Evolutionary conservation across 495 filamentous ascomycete genomes (phyloP).

Genomic region (Neurospora sp.): DNA sequence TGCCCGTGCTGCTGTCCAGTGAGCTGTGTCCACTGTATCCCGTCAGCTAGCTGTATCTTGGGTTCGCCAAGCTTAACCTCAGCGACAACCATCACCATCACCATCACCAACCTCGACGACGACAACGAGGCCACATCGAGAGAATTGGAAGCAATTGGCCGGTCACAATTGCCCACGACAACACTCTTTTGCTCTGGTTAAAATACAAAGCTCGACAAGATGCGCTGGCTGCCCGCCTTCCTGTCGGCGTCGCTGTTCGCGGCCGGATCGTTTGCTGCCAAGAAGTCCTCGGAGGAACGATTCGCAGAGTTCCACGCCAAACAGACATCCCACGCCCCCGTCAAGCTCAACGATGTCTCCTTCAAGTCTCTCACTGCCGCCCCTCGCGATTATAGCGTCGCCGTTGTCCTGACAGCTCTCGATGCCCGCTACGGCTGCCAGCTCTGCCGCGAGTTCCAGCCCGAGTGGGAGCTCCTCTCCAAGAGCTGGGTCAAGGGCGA

Average conservation of each 20-base stretch:
- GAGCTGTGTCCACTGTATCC: not conserved
- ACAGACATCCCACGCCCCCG: constrained; percentile 51
- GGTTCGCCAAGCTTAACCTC: not conserved
- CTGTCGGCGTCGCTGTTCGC: constrained; percentile 45
- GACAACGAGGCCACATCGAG: not conserved
- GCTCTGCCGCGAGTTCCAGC: constrained; percentile 81
- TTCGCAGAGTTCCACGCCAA: constrained; percentile 62
- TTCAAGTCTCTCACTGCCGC: constrained; percentile 66
- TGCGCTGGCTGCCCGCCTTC: constrained; percentile 48
- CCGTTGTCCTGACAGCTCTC: constrained; percentile 77
- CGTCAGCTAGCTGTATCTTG: not conserved
- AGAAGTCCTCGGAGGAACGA: constrained; percentile 40
- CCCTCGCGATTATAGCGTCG: constrained; percentile 75
- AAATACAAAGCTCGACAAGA: constrained; percentile 22
- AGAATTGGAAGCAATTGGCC: constrained; percentile 13
- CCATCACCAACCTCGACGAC: constrained; percentile 6
- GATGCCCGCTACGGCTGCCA: constrained; percentile 78
- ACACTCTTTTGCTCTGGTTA: constrained; percentile 2
- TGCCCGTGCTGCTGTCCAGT: not conserved
- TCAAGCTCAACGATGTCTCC: constrained; percentile 64
- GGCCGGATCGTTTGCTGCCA: constrained; percentile 44
- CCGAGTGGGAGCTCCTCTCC: constrained; percentile 84
- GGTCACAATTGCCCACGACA: not conserved
- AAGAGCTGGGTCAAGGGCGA: constrained; percentile 82
- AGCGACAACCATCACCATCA: not conserved